phyloP scores from a whole-genome alignment of 345 rosid species.

The Hypericum perforatum region DNA sequence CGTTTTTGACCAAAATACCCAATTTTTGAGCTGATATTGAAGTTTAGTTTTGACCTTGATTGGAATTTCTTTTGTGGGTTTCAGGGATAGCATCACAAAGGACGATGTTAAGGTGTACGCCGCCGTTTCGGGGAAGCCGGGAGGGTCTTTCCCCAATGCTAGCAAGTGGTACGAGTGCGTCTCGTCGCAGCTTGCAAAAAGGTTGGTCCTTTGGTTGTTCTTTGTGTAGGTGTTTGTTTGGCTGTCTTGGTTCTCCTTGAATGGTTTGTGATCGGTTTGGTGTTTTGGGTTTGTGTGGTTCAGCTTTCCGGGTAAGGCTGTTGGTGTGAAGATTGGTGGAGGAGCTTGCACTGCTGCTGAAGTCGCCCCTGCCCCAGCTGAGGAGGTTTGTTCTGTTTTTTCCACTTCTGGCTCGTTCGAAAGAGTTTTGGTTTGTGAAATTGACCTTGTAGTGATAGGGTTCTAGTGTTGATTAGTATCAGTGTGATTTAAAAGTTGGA shows the following conservation, averaged over 20 bases:
- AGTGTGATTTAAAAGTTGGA: conserved; percentile 1
- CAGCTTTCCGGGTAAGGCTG: conserved; percentile 85
- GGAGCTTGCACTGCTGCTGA: conserved; percentile 31
- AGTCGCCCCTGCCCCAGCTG: conserved; percentile 14
- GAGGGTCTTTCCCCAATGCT: conserved; percentile 53
- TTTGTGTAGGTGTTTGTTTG: neutral
- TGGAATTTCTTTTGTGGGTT: neutral
- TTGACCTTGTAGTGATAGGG: neutral
- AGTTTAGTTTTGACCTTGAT: too few relatives aligned
- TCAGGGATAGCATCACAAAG: conserved; percentile 42
- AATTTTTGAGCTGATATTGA: neutral
- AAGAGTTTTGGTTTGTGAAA: neutral
- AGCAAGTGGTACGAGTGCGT: conserved; percentile 70
- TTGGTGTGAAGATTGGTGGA: conserved; percentile 61
- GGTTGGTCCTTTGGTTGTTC: conserved; percentile 30
- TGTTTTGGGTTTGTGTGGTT: conserved; percentile 1
- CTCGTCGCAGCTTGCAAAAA: conserved; percentile 49
- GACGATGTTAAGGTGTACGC: conserved; percentile 86
- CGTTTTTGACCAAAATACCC: neutral
- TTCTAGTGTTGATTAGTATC: neutral
- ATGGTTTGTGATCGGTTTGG: neutral
- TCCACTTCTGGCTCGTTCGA: neutral
- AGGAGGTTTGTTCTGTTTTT: conserved; percentile 13
- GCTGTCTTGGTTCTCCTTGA: neutral
- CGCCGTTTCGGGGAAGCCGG: conserved; percentile 51